Evolutionary conservation across 768 basidiomycete species (phyloP).

Genomic region (Chalciporus chontae): DNA sequence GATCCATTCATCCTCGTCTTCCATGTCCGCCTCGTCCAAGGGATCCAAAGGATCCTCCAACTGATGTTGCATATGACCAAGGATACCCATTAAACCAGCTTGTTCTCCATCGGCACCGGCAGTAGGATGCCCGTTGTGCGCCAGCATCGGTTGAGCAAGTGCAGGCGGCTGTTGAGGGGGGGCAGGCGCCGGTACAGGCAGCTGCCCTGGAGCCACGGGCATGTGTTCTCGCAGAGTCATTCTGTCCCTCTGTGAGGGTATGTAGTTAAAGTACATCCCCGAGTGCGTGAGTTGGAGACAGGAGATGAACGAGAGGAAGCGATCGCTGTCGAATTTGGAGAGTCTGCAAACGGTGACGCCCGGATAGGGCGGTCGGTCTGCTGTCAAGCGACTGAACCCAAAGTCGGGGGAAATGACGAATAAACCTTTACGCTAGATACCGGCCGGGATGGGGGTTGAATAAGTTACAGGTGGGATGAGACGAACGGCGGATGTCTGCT

Average conservation of each 20-base stretch:
- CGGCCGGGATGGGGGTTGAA: too few relatives aligned
- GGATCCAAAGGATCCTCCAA: not conserved
- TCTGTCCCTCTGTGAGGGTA: conserved; percentile 3
- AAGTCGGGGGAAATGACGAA: conserved; percentile 24
- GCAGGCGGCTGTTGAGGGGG: not conserved
- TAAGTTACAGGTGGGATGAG: not conserved
- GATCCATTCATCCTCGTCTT: conserved; percentile 1
- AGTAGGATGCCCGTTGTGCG: too few relatives aligned
- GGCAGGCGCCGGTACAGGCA: too few relatives aligned
- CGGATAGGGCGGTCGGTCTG: conserved; percentile 33
- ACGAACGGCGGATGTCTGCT: not conserved
- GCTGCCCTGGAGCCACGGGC: too few relatives aligned
- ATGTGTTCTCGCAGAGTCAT: not conserved
- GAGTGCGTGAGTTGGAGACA: conserved; percentile 58
- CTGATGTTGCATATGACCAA: not conserved
- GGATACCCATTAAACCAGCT: too few relatives aligned
- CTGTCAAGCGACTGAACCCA: conserved; percentile 14
- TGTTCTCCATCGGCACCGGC: too few relatives aligned
- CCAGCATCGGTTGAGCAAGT: not conserved
- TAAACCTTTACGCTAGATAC: conserved; percentile 20
- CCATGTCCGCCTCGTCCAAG: conserved; percentile 10
- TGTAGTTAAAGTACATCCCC: conserved; percentile 44
- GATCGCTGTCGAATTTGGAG: conserved; percentile 13
- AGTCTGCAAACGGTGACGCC: conserved; percentile 23
- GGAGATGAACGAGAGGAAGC: conserved; percentile 30